Base-by-base conservation (phyloP, 164 flowering plant species). In the Vitis labrusca region DNA sequence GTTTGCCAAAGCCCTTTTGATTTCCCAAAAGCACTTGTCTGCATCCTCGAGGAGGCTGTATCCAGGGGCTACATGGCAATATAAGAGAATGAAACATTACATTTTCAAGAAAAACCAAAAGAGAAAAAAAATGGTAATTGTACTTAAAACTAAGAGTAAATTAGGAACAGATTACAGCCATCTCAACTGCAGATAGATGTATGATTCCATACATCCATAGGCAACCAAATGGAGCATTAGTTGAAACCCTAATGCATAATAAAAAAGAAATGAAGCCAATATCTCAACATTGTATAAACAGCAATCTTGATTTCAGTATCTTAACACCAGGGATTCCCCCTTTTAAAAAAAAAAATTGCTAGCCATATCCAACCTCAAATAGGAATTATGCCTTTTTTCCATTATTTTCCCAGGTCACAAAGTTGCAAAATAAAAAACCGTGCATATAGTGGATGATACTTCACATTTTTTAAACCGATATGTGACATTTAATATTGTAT, bases 21-120 rank as follows among this genome's bases (percentile, higher is more conserved):
- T 69, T 83, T 83, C 53, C 86, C 86, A 75, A 81, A 80, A n/a
- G 80, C 82, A 73, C 80, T 80, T 67, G 86, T 80, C 73, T 83
- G 86, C 86, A 83, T 83, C 71, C 84, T 80, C 19, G 86, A 80
- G 27, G 86, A 76, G 57, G 84, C 82, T 59, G 86, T 83, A 61
- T 83, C 87, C 66, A 84, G 77, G 59, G 87, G 85, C 87, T 82
- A 73, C 71, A 78, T 9, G 67, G 59, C 23, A 44, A 66, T 15
- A 54, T 27, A 63, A 63, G 50, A 19, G 61, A 1, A 1, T 19
- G 29, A 37, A 10, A 55, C 32, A 10, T 10, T 50, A 37, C 5
- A 17, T 60, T 61, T 15, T 10, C 17, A 16, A 2, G 4, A n/a
- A 50, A 32, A 8, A 19, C 16, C 3, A 60, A 14, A 37, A 5